Base-by-base conservation (phyloP, 2,329 filamentous ascomycete genomes). In the Fusarium falciforme region DNA sequence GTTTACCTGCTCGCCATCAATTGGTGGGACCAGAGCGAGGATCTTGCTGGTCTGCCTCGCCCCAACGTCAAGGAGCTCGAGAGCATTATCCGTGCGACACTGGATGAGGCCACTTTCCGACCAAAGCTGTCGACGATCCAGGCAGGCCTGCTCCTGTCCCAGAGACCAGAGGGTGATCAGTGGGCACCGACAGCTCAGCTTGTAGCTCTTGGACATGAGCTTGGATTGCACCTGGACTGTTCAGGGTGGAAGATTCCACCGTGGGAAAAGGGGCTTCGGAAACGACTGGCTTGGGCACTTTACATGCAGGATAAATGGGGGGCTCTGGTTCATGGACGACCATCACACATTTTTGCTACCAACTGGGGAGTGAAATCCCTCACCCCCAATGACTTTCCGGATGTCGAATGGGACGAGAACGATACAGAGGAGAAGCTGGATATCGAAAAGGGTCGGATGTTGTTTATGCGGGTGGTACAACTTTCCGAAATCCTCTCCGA, bases 281-380 rank as follows among this genome's bases (percentile, higher is more conserved):
- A 96, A 81, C 90, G 95, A 58, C 89, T 98, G 47, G 94, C 94
- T 1, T 98, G 95, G 95, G 95, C 94, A 3, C 83, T 97, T 60
- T 97, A 96, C 81, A 96, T 97, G 92, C 94, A 98, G 83, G 95
- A 98, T 83, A 97, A 89, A 82, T 97, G 95, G 95, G 94, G 93
- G 17, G 92, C 94, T 2, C 86, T 97, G 22, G 92, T 96, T 27
- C 93, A 97, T 78, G 94, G 94, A 55, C 91, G 94, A 12, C 95
- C 94, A 1, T 96, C 94, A 6, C 94, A 97, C 74, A 89, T 91
- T 44, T 89, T 89, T 73, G 81, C 85, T 22, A 84, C 87, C 55
- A 90, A 97, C 81, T 97, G 94, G 94, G 94, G 92, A 2, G 94
- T 97, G 7, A 87, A 88, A 67, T 80, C 86, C 8, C 87, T 94